These are phyloP conservation scores for Nitzschia putrida DNA, from an alignment of 108 stramenopile species.

Conservation along the genomic window DNA sequence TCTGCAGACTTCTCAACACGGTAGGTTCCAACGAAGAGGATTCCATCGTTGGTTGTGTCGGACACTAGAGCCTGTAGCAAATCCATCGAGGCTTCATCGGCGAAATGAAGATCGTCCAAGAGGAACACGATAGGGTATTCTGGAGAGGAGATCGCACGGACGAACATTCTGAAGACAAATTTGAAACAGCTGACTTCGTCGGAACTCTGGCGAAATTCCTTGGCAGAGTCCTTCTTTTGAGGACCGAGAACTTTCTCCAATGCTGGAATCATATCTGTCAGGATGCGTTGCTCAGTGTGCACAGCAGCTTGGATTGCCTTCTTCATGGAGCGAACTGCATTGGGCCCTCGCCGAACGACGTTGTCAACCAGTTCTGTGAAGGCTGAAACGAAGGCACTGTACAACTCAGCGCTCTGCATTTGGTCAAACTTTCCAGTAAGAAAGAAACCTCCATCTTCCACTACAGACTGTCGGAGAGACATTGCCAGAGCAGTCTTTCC, in stretches of 20 bases:
- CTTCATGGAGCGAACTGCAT: slow-evolving; percentile 14
- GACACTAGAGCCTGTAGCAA: slow-evolving; percentile 44
- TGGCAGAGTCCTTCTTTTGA: slow-evolving; percentile 12
- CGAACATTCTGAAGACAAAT: slow-evolving; percentile 21
- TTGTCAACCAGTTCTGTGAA: slow-evolving; percentile 17
- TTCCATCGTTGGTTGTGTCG: slow-evolving; percentile 27
- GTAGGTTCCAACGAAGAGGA: slow-evolving; percentile 29
- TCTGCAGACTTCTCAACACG: slow-evolving; percentile 23
- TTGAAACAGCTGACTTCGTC: slow-evolving; percentile 32
- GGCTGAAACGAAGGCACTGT: slow-evolving; percentile 14
- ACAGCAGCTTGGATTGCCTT: slow-evolving; percentile 21
- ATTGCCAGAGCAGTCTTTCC: slow-evolving; percentile 26
- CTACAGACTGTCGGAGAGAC: slow-evolving; percentile 8
- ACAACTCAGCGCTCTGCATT: slow-evolving; percentile 7
- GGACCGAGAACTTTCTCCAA: slow-evolving; percentile 32
- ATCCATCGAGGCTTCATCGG: slow-evolving; percentile 55
- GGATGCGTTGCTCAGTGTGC: slow-evolving; percentile 20
- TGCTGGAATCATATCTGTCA: slow-evolving; percentile 35
- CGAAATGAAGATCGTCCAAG: slow-evolving; percentile 70
- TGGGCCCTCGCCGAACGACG: slow-evolving; percentile 11
- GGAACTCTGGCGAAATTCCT: slow-evolving; percentile 31
- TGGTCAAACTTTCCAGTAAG: slow-evolving; percentile 37
- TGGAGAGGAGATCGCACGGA: slow-evolving; percentile 12
- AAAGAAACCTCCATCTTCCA: slow-evolving; percentile 31
- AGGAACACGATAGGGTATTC: slow-evolving; percentile 44